A percentile compares a stretch with the other conserved stretches of the same genome.
Evolutionary conservation across 2,329 filamentous ascomycete species (phyloP).

Genomic region (Coccinonectria pachysandricola): DNA sequence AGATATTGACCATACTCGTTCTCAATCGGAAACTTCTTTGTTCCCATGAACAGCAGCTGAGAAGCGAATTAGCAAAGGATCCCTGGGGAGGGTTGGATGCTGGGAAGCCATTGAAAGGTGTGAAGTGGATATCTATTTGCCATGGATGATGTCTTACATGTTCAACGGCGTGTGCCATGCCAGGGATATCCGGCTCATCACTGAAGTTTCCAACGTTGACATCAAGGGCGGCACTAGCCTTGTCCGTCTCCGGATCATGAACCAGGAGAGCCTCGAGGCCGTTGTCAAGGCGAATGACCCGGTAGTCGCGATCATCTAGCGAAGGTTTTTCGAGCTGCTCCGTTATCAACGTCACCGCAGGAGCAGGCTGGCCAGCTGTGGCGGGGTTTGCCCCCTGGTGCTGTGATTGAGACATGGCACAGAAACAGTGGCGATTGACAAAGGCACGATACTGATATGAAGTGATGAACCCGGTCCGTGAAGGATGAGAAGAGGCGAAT

Average conservation of each 20-base stretch:
- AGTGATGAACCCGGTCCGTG: too few relatives aligned
- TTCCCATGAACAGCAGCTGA: slow-evolving; percentile 90
- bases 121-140: too few relatives aligned
- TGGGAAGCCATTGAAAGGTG: too few relatives aligned
- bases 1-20: slow-evolving; percentile 95
- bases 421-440: slow-evolving; percentile 6
- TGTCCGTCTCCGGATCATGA: slow-evolving; percentile 90
- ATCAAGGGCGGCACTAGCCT: slow-evolving; percentile 89
- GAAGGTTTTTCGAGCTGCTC: slow-evolving; percentile 72
- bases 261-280: slow-evolving; percentile 85
- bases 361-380: slow-evolving; percentile 15
- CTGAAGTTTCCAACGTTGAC: slow-evolving; percentile 95
- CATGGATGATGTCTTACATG: slow-evolving; percentile 46
- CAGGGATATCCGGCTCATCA: slow-evolving; percentile 81
- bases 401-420: slow-evolving; percentile 22
- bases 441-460: too few relatives aligned
- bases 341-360: slow-evolving; percentile 38
- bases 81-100: background rate
- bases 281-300: slow-evolving; percentile 77
- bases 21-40: slow-evolving; percentile 91
- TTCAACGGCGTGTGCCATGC: slow-evolving; percentile 93
- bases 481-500: too few relatives aligned
- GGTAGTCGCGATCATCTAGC: slow-evolving; percentile 77
- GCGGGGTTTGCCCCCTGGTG: slow-evolving; percentile 13
- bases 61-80: slow-evolving; percentile 6